A percentile compares a stretch with the other conserved stretches of the same genome.
phyloP scores from a whole-genome alignment of 441 rosid species.

The Pelargonium myrrhifolium region DNA sequence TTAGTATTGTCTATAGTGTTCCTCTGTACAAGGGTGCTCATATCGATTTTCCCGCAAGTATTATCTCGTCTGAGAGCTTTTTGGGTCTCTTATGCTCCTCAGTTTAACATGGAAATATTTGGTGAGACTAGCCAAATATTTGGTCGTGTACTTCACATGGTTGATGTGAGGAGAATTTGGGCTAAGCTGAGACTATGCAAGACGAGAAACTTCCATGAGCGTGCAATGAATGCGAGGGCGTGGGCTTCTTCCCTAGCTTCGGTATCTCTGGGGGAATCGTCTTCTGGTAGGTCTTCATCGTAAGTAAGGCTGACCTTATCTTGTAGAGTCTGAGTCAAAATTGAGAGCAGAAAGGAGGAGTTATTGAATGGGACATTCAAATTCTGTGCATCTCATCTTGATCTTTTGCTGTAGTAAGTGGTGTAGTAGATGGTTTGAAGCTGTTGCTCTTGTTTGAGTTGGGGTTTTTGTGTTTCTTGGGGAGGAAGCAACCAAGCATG shows the following conservation, averaged over 20 bases:
- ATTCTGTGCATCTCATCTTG: no score
- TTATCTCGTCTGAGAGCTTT: conserved; percentile 47
- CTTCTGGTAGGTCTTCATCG: conserved; percentile 42
- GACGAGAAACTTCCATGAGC: conserved; percentile 60
- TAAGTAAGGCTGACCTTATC: conserved; percentile 3
- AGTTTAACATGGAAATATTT: conserved; percentile 70
- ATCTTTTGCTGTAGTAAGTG: conserved; percentile 5
- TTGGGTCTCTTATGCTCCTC: conserved; percentile 48
- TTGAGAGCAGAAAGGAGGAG: conserved; percentile 21
- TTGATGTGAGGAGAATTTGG: conserved; percentile 81
- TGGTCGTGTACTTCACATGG: conserved; percentile 50
- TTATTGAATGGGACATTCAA: conserved; percentile 4
- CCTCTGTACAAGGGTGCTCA: conserved; percentile 39
- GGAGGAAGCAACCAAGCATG: conserved; percentile 41
- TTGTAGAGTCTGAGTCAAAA: neutral
- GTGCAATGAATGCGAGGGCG: conserved; percentile 64
- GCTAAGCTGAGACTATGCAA: conserved; percentile 52
- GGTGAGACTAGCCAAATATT: conserved; percentile 69
- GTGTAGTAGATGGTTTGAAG: conserved; percentile 18
- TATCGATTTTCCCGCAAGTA: conserved; percentile 38
- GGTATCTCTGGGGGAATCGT: conserved; percentile 67
- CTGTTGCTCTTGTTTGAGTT: conserved; percentile 28
- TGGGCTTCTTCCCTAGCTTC: conserved; percentile 91
- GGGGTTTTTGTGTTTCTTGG: conserved; percentile 11
- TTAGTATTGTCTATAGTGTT: conserved; percentile 45